Evolutionary conservation across 192 early-diverging fungal genomes (phyloP), one percentile per base, ranked within the genome.

Genomic region (Coemansia guatemalensis): DNA sequence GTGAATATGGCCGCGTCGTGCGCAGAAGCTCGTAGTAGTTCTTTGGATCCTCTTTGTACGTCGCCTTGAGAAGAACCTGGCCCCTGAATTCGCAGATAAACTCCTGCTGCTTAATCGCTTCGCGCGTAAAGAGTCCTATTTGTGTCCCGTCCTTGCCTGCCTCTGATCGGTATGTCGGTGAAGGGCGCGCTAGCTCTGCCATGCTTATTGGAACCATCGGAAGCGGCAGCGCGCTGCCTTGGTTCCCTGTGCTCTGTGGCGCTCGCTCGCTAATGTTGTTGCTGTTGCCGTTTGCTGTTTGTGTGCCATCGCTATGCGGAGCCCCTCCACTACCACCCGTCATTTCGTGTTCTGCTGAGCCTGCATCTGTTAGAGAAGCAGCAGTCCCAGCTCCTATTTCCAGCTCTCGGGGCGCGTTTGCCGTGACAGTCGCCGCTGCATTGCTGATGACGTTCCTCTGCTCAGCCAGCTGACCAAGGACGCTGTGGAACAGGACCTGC

Each of bases 61-160:
- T 80, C 5, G 85, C 84, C 48, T 90, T 88, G 11, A 91, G 69
- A 0, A 83, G 62, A 14, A 91, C 78, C 41, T 88, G 85, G 12
- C 95, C 95, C 48, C 87, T 87, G 67, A 90, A 91, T 54, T 95
- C 89, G 71, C 87, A 83, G 50, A 97, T 75, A 62, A 86, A 93
- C 32, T 80, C 64, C 27, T 48, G 41, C 18, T 20, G 17, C 20
- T 44, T 52, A 24, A 81, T 69, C 1, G 56, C n/a, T 18, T 56
- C 62, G 8, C 66, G 57, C 6, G 70, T 52, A 69, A 81, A 81
- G 30, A 79, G 56, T 23, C 77, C 77, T 11, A 56, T 39, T 48
- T 79, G 77, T 1, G 53, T 41, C 25, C 52, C 60, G 20, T 71
- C 71, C 55, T 64, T 64, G 60, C 61, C 71, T 6, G 52, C 61